Evolutionary conservation across 2,329 filamentous ascomycete species (phyloP).

Genomic region (Zopfia rhizophila): DNA sequence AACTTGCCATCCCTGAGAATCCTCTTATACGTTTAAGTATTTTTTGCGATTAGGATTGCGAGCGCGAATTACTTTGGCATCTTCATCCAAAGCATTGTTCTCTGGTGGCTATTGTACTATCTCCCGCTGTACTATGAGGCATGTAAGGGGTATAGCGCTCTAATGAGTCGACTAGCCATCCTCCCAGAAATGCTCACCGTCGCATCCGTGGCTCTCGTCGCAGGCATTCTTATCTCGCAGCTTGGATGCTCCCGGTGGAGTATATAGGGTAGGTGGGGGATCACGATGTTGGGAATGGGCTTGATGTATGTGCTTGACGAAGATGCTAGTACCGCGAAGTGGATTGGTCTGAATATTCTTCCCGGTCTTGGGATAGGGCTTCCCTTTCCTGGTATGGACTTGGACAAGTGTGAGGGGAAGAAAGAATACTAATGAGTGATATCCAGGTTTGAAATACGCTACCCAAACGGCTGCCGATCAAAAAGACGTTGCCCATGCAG

Average conservation of each 20-base stretch:
- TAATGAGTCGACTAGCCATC: constrained; percentile 31
- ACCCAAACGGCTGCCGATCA: constrained; percentile 56
- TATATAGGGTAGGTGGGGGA: constrained; percentile 29
- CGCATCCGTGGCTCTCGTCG: constrained; percentile 29
- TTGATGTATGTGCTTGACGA: constrained; percentile 52
- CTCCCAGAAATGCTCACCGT: constrained; percentile 39
- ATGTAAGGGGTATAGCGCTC: constrained; percentile 27
- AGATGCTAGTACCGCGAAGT: constrained; percentile 48
- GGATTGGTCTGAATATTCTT: constrained; percentile 56
- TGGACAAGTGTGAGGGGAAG: too few relatives aligned
- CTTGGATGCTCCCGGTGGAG: constrained; percentile 32
- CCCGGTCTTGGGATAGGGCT: constrained; percentile 54
- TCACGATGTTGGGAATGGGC: constrained; percentile 53
- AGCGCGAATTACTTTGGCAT: too few relatives aligned
- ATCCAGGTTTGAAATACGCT: constrained; percentile 56
- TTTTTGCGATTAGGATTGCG: too few relatives aligned
- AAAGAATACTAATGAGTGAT: too few relatives aligned
- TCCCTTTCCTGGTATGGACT: constrained; percentile 49
- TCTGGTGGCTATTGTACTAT: constrained; percentile 3
- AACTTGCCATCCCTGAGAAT: too few relatives aligned
- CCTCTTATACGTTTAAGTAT: too few relatives aligned
- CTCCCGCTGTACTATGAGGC: constrained; percentile 34
- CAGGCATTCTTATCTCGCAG: constrained; percentile 29
- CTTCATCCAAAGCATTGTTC: too few relatives aligned
- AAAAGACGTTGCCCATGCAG: constrained; percentile 50